phyloP scores from a whole-genome alignment of 345 rosid species.

The Bruguiera parviflora region DNA sequence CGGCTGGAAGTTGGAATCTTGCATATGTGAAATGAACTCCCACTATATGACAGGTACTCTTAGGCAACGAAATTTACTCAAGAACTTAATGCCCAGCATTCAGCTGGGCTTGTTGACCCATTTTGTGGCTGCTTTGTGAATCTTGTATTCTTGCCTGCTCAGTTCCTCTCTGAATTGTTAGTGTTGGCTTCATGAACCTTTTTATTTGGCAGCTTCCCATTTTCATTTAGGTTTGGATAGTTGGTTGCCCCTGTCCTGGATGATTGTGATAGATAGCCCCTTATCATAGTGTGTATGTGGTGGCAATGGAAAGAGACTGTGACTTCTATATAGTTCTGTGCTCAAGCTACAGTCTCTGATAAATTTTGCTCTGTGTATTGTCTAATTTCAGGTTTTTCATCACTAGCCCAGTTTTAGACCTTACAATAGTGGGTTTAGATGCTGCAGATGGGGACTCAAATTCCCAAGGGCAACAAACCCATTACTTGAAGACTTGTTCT shows the following conservation, averaged over 20 bases:
- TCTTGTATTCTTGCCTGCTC: too few species aligned
- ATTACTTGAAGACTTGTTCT: constrained; percentile 72
- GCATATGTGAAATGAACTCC: too few species aligned
- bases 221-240: not conserved
- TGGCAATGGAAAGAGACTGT: not conserved
- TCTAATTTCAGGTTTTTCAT: constrained; percentile 77
- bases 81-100: too few species aligned
- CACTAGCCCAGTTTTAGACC: constrained; percentile 85
- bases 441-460: constrained; percentile 66
- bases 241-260: not conserved
- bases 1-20: too few species aligned
- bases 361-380: constrained; percentile 1
- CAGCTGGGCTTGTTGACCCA: too few species aligned
- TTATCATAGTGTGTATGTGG: not conserved
- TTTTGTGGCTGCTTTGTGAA: too few species aligned
- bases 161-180: not conserved
- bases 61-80: too few species aligned
- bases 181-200: not conserved
- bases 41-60: too few species aligned
- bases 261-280: not conserved
- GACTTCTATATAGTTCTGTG: not conserved
- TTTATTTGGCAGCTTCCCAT: not conserved
- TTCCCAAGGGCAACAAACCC: constrained; percentile 67
- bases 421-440: constrained; percentile 85
- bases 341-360: not conserved